Evolutionary conservation across 2,329 filamentous ascomycete species (phyloP).

Genomic region (Beauveria rudraprayagi): DNA sequence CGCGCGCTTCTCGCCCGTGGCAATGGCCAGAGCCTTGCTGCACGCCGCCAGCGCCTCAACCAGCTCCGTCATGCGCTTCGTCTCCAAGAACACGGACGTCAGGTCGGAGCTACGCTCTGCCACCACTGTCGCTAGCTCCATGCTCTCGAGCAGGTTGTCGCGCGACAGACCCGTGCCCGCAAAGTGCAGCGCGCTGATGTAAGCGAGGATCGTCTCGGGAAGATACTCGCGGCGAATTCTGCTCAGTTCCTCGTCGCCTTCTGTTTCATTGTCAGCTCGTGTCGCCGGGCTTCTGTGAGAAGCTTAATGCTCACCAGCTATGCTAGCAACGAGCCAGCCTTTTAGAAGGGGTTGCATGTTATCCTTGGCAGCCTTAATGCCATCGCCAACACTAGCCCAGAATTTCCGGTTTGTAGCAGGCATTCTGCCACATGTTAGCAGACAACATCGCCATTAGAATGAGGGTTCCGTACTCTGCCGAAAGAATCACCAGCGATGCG

Average conservation of each 20-base stretch:
- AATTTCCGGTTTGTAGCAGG: conserved; percentile 37
- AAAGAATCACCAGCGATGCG: conserved; percentile 45
- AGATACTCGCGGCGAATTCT: conserved; percentile 70
- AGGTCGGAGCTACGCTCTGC: conserved; percentile 64
- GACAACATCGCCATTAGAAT: background rate
- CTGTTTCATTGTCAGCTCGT: conserved; percentile 22
- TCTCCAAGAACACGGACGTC: conserved; percentile 54
- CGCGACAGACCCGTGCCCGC: conserved; percentile 67
- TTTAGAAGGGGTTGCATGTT: conserved; percentile 54
- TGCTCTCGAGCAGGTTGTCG: conserved; percentile 71
- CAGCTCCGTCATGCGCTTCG: conserved; percentile 65
- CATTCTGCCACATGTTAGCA: conserved; percentile 25
- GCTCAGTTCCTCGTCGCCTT: conserved; percentile 53
- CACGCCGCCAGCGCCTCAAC: conserved; percentile 68
- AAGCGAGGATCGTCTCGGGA: conserved; percentile 78
- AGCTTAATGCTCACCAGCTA: conserved; percentile 41
- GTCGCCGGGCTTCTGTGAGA: background rate
- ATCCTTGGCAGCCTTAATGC: conserved; percentile 46
- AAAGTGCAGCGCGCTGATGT: conserved; percentile 72
- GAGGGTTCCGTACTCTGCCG: conserved; percentile 39
- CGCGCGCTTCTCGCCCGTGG: conserved; percentile 45
- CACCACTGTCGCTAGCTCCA: conserved; percentile 73
- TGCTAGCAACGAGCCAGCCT: conserved; percentile 52
- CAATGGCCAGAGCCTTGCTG: conserved; percentile 61
- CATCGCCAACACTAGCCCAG: conserved; percentile 44